Conservation (phyloP, 2,329 filamentous ascomycete species). For the Escovopsis weberi region DNA sequence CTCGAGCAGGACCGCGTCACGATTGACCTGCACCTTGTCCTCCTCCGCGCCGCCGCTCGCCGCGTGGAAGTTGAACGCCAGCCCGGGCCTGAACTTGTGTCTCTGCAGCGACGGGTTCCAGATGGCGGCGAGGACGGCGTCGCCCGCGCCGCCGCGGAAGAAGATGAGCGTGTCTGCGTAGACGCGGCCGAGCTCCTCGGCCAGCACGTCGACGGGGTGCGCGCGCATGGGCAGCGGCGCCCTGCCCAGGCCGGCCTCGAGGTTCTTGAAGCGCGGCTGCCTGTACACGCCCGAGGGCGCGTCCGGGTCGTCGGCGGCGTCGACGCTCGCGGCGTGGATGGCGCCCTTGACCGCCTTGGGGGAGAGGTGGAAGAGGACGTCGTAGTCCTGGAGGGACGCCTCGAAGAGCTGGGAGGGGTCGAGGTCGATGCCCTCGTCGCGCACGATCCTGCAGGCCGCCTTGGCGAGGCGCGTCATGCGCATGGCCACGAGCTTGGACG, state of each 20-base stretch:
- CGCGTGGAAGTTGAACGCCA: slow-evolving; percentile 44
- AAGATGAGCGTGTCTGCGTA: slow-evolving; percentile 64
- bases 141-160: slow-evolving; percentile 47
- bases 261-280: slow-evolving; percentile 62
- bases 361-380: slow-evolving; percentile 66
- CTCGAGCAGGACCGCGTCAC: slow-evolving; percentile 52
- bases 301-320: slow-evolving; percentile 6
- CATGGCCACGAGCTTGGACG: slow-evolving; percentile 69
- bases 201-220: slow-evolving; percentile 46
- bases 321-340: slow-evolving; percentile 10
- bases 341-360: slow-evolving; percentile 33
- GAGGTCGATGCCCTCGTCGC: slow-evolving; percentile 35
- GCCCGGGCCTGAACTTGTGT: slow-evolving; percentile 54
- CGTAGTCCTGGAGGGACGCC: slow-evolving; percentile 62
- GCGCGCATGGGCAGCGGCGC: slow-evolving; percentile 35
- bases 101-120: slow-evolving; percentile 41
- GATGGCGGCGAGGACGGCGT: slow-evolving; percentile 38
- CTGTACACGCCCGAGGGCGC: slow-evolving; percentile 21
- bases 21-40: slow-evolving; percentile 48
- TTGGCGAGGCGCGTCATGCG: slow-evolving; percentile 72
- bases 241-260: slow-evolving; percentile 43
- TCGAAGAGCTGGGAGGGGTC: slow-evolving; percentile 48
- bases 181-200: slow-evolving; percentile 49
- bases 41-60: slow-evolving; percentile 14
- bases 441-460: slow-evolving; percentile 52